Conservation (phyloP, 2,329 filamentous ascomycete genomes). For the Pochonia chlamydosporia region DNA sequence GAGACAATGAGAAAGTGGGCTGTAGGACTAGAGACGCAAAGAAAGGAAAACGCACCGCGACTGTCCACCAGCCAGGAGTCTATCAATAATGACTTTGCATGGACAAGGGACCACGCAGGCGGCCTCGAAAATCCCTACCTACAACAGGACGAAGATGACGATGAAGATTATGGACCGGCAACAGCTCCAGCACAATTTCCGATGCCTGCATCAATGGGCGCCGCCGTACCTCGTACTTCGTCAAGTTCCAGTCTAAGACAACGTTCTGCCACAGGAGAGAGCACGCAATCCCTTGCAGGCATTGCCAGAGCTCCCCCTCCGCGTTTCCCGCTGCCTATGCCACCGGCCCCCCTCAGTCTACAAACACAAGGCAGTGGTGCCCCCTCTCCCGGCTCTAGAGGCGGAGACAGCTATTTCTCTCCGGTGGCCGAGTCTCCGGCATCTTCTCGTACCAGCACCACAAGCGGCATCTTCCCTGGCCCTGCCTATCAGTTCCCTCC, state of each 20-base stretch:
- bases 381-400: conserved; percentile 55
- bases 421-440: conserved; percentile 75
- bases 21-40: conserved; percentile 68
- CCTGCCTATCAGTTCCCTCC: conserved; percentile 66
- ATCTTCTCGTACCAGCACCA: conserved; percentile 67
- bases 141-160: conserved; percentile 56
- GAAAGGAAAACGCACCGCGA: conserved; percentile 53
- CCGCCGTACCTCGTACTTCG: conserved; percentile 33
- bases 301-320: conserved; percentile 59
- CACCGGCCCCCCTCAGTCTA: conserved; percentile 57
- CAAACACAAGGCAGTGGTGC: conserved; percentile 49
- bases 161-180: conserved; percentile 43
- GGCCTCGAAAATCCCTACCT: conserved; percentile 79
- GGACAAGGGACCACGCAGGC: conserved; percentile 62
- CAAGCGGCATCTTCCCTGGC: conserved; percentile 63
- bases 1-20: conserved; percentile 93
- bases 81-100: conserved; percentile 68
- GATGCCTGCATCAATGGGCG: conserved; percentile 18
- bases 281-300: conserved; percentile 50
- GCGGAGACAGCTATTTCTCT: conserved; percentile 88
- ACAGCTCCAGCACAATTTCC: conserved; percentile 30
- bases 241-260: conserved; percentile 71
- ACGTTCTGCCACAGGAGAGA: conserved; percentile 71
- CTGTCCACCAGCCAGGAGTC: conserved; percentile 40
- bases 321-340: conserved; percentile 62